Base-by-base conservation (phyloP, 73 alveolate species). In the Stentor coeruleus region DNA sequence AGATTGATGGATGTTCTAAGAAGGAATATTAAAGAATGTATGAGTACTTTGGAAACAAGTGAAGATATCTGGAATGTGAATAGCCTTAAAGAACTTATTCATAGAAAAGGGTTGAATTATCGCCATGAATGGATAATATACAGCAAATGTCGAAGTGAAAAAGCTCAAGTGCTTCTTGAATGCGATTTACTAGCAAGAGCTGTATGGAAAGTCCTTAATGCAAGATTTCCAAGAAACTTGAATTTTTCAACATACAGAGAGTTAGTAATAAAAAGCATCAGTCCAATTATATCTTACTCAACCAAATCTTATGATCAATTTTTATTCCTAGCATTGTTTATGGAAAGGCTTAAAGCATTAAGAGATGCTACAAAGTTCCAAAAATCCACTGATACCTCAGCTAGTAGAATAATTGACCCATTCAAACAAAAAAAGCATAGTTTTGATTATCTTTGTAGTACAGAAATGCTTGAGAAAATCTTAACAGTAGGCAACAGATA, bases 41-140 rank as follows among this genome's bases (percentile, higher is more conserved):
- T 73, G 14, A 72, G 42, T 39, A 58, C 59, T 11, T 37, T 87
- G 3, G 93, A 87, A 58, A 31, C 72, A 3, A 82, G 90, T 6
- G 93, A 87, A 33, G 74, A 72, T 30, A 49, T 74, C 4, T 38
- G 36, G 28, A 87, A 87, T 59, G 58, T 76, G 15, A 30, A 76
- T 20, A 39, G 86, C 55, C 59, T 87, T 26, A 87, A 87, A 49
- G 93, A 87, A 76, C 82, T 87, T 38, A 28, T 87, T 55, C 93
- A 87, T 75, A 39, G 90, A 28, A 87, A 87, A 77, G 93, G 93
- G 3, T 77, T 87, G 20, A 87, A 87, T 40, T 59, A 80, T 58
- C 58, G 89, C 3, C 82, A 82, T 74, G 66, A 42, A 35, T 87
- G 93, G 93, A 28, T 72, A 3, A 77, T 76, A 26, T 59, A 80